Percentiles rank a stretch among this genome's conserved stretches.
These are phyloP conservation scores for Solanum bukasovii DNA, from an alignment of 257 asterid species.

Conservation along the genomic window DNA sequence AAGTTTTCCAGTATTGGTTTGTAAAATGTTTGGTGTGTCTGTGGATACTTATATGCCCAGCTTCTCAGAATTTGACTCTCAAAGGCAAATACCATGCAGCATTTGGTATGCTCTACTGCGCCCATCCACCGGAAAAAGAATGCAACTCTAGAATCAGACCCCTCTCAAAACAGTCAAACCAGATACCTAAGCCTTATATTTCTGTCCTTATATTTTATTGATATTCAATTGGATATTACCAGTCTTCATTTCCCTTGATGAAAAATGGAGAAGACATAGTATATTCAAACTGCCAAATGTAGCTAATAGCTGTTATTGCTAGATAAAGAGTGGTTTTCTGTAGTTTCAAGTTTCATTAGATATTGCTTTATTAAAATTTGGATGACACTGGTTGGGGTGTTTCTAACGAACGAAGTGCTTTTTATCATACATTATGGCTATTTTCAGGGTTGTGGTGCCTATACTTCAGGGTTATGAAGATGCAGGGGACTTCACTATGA, in stretches of 20 bases:
- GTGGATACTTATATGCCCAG: not conserved
- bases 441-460: slow-evolving; percentile 87
- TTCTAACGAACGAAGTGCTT: not conserved
- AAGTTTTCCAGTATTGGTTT: not conserved
- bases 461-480: slow-evolving; percentile 80
- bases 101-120: not conserved
- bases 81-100: not conserved
- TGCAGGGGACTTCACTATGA: slow-evolving; percentile 73
- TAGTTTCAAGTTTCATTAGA: not conserved
- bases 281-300: not conserved
- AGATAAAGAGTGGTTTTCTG: not conserved
- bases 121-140: not conserved
- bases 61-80: not conserved
- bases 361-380: not conserved
- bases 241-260: not conserved
- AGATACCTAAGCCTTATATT: not conserved
- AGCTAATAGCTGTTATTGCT: not conserved
- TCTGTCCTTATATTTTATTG: not conserved
- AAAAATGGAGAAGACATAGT: not conserved
- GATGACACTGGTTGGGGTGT: not conserved
- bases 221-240: not conserved
- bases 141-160: not conserved
- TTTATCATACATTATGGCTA: slow-evolving; percentile 27
- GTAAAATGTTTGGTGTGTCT: not conserved
- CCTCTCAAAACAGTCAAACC: not conserved